These are phyloP conservation scores for Mucor saturninus DNA, from an alignment of 371 early-diverging fungal genomes.

Conservation along the genomic window DNA sequence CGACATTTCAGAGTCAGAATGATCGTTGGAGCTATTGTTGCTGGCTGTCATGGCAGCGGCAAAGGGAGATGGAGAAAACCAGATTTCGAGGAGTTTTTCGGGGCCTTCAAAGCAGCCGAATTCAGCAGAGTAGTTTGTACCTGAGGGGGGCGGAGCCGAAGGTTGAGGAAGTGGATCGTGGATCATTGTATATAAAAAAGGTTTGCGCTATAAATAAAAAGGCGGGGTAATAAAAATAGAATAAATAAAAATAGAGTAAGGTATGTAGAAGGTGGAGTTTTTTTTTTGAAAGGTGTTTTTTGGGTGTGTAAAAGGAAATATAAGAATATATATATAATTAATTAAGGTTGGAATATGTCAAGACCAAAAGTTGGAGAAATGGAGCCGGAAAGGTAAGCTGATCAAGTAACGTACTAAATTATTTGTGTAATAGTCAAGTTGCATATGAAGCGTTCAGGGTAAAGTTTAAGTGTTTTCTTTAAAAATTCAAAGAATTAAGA, in stretches of 20 bases:
- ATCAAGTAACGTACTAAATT: constrained; percentile 49
- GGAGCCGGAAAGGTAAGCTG: constrained; percentile 55
- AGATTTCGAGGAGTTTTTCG: constrained; percentile 94
- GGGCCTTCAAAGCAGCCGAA: constrained; percentile 82
- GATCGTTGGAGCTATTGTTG: not conserved
- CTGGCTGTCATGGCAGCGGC: not conserved
- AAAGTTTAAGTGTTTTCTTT: constrained; percentile 7
- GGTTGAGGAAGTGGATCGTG: constrained; percentile 27
- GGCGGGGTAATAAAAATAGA: not conserved
- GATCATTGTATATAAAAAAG: constrained; percentile 6
- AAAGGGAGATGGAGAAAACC: constrained; percentile 73
- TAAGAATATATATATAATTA: constrained; percentile 15
- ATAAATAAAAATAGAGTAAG: not conserved
- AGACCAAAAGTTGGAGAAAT: constrained; percentile 57
- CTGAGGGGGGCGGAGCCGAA: constrained; percentile 35
- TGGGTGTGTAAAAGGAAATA: not conserved
- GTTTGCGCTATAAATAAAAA: not conserved
- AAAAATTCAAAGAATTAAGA: constrained; percentile 29
- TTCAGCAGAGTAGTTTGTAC: constrained; percentile 53
- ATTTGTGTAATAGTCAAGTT: constrained; percentile 40
- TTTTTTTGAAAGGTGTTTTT: constrained; percentile 8
- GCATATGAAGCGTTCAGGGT: constrained; percentile 37
- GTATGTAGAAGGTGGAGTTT: not conserved
- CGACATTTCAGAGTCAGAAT: constrained; percentile 35
- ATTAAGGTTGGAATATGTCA: constrained; percentile 40